Percentiles rank a stretch among this genome's conserved stretches.
Conservation (phyloP, 163 green algal genomes). For the Chloromonas sp. region DNA sequence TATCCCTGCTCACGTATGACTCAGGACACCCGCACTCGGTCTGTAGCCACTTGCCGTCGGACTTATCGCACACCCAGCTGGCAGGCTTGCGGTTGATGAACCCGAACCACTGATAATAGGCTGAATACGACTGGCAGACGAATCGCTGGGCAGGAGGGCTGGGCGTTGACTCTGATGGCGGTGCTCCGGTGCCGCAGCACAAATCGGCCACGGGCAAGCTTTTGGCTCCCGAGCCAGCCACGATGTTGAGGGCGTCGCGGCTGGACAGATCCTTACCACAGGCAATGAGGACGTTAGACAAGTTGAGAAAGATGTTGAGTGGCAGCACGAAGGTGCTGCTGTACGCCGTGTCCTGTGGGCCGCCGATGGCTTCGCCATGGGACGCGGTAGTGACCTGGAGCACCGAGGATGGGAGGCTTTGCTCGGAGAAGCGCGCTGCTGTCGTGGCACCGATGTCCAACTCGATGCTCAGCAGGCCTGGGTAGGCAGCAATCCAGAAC, state of each 20-base stretch:
- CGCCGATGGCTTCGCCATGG: no score
- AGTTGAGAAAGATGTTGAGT: background rate
- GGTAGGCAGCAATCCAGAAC: background rate
- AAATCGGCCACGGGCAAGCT: background rate
- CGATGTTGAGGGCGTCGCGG: background rate
- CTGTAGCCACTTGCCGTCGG: background rate
- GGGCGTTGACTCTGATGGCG: background rate
- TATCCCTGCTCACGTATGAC: background rate
- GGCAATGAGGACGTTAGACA: background rate
- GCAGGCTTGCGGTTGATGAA: background rate
- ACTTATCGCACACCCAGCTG: background rate
- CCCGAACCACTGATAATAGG: background rate
- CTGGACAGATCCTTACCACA: background rate
- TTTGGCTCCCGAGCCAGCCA: background rate
- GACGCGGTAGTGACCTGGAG: background rate
- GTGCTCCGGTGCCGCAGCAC: background rate
- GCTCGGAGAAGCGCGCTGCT: background rate
- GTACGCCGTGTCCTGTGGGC: background rate
- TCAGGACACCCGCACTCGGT: background rate
- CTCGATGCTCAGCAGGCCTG: background rate
- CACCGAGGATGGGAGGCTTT: background rate
- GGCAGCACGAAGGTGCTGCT: background rate
- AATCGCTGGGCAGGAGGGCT: background rate
- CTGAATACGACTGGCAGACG: background rate
- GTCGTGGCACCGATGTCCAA: background rate